Base-by-base conservation (phyloP, 495 filamentous ascomycete genomes). In the Hypomontagnella submonticulosa region DNA sequence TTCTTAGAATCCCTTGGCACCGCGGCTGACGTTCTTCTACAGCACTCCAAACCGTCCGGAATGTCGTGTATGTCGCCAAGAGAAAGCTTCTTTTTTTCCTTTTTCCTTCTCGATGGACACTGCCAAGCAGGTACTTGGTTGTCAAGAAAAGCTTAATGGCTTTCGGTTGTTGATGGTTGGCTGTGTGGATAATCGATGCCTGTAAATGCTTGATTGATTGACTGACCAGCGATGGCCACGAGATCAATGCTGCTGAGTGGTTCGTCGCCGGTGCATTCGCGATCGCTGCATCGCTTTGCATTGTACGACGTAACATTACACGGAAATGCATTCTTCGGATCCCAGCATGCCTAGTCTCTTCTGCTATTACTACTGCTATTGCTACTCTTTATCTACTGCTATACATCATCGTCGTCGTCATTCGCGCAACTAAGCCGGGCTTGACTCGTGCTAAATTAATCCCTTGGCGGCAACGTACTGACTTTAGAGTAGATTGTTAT, bases 401-500 rank as follows among this genome's bases (percentile, higher is more conserved):
- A 34, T 23, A 4, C 15, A 15, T 44, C 49, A 49, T 50, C 23
- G 32, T 60, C 40, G 18, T 9, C 40, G 4, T 41, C 32, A 8
- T 37, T 30, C 36, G 38, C 20, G 44, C 13, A 4, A 34, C 33
- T 52, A 27, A 34, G 15, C n/a, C 10, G 19, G 19, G 16, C 54
- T 6, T 50, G 50, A 48, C 30, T 15, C 47, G 32, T 43, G 37
- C 41, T 10, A 19, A 46, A 27, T 40, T 53, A 43, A 13, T 49
- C 43, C 3, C 5, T 33, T n/a, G 1, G 3, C 12, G 5, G 9
- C 2, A 30, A 13, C 15, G 46, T 70, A 32, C 66, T 70, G 41
- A 70, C 40, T 4, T 16, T 38, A 4, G 23, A 42, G n/a, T 62
- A 82, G 80, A 68, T 73, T 82, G 69, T 73, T 82, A 48, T 78